phyloP scores from a whole-genome alignment of 1,284 basidiomycete genomes.

The Leucocoprinus gongylophorus region DNA sequence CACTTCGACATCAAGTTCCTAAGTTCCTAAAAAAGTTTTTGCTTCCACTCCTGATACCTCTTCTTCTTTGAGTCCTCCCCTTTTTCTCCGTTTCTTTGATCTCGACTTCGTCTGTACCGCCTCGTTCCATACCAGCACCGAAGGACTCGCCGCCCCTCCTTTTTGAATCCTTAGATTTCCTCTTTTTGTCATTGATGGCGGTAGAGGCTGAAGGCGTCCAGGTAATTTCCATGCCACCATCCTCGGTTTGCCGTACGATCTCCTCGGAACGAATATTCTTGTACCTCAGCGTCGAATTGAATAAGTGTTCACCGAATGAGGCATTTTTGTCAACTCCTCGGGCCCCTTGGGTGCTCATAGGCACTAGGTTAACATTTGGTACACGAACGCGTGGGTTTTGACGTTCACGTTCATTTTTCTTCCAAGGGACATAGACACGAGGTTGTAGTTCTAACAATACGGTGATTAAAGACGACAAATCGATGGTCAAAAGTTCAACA shows the following conservation, averaged over 20 bases:
- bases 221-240: slow-evolving; percentile 59
- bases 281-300: slow-evolving; percentile 16
- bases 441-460: slow-evolving; percentile 40
- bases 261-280: slow-evolving; percentile 15
- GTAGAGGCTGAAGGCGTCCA: slow-evolving; percentile 48
- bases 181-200: slow-evolving; percentile 29
- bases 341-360: slow-evolving; percentile 42
- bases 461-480: slow-evolving; percentile 10
- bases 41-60: slow-evolving; percentile 76
- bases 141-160: slow-evolving; percentile 71
- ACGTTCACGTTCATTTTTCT: slow-evolving; percentile 29
- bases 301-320: slow-evolving; percentile 64
- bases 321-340: slow-evolving; percentile 41
- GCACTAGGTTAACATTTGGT: slow-evolving; percentile 52
- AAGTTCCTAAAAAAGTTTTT: slow-evolving; percentile 65
- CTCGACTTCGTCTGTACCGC: slow-evolving; percentile 44
- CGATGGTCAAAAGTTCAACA: slow-evolving; percentile 10
- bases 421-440: slow-evolving; percentile 37
- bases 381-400: slow-evolving; percentile 39
- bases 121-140: slow-evolving; percentile 82
- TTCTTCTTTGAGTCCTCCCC: slow-evolving; percentile 67
- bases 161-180: slow-evolving; percentile 31
- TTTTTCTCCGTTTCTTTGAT: slow-evolving; percentile 52
- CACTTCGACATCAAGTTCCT: slow-evolving; percentile 1
- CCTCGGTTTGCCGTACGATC: slow-evolving; percentile 21